These are phyloP conservation scores for Hypoxylon sp. DNA, from an alignment of 2,329 filamentous ascomycete species.

Conservation along the genomic window DNA sequence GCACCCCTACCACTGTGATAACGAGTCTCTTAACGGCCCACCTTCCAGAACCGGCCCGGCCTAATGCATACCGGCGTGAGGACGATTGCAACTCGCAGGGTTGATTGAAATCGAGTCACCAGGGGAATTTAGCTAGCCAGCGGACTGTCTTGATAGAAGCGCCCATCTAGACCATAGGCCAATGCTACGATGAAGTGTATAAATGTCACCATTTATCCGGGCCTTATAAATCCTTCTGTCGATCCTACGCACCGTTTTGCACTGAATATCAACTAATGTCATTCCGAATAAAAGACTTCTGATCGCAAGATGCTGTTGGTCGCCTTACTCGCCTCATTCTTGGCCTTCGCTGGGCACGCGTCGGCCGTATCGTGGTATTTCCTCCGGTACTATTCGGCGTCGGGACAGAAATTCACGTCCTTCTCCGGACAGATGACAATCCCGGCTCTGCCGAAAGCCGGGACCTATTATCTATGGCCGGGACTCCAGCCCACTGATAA, in stretches of 20 bases:
- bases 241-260: conserved; percentile 1
- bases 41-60: conserved; percentile 34
- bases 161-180: conserved; percentile 22
- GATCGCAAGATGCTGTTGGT: conserved; percentile 38
- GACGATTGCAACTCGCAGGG: conserved; percentile 5
- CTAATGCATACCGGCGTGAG: conserved; percentile 18
- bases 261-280: background rate
- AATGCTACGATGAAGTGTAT: conserved; percentile 16
- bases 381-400: conserved; percentile 54
- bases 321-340: conserved; percentile 43
- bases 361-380: conserved; percentile 55
- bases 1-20: conserved; percentile 6
- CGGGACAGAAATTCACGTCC: conserved; percentile 55
- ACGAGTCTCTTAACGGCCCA: conserved; percentile 9
- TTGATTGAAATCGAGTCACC: conserved; percentile 4
- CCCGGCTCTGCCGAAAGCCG: conserved; percentile 53
- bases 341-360: conserved; percentile 50
- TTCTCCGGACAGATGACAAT: conserved; percentile 54
- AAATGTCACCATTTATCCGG: conserved; percentile 32
- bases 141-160: conserved; percentile 1
- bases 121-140: conserved; percentile 2
- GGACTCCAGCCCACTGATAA: conserved; percentile 59
- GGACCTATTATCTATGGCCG: conserved; percentile 60
- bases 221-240: conserved; percentile 4
- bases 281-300: background rate